Evolutionary conservation across 1,284 basidiomycete species (phyloP), one percentile per base, ranked within the genome.

Genomic region (Papiliotrema fonsecae): DNA sequence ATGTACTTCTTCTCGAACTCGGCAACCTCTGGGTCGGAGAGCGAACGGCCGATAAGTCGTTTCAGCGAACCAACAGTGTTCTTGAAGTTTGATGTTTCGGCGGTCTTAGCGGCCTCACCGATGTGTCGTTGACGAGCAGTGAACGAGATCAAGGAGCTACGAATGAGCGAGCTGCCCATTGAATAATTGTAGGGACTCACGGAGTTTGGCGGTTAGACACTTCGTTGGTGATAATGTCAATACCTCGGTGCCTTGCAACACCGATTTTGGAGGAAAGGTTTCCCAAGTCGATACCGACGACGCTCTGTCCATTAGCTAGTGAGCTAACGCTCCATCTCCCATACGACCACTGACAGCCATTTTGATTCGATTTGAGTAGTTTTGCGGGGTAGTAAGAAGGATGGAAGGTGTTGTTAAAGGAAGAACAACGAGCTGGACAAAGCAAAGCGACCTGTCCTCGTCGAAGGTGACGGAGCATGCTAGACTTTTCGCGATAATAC

Each of bases 21-120:
- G 61, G 80, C 79, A 51, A 93, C 79, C 73, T 93, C 88, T 19
- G 84, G 79, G 73, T 93, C 90, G 44, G 76, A 70, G 56, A 84
- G 62, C 32, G 84, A 81, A 47, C 90, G 81, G 11, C 91, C 91
- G 61, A 92, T 78, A 46, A 96, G 79, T 38, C 91, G 82, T 75
- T 94, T 96, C 65, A 97, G 77, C 1, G 83, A 85, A 42, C 92
- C 92, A 67, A 93, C 80, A 34, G 92, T 96, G 77, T 96, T 97
- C 75, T 84, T 87, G 79, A 92, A 96, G 77, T 96, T 96, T 60
- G 89, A 92, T n/a, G 86, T 94, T 77, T 97, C 92, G 60, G 92
- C 88, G 1, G 88, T 96, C 78, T 96, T 96, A 64, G 91, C 92
- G 21, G 89, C 60, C 75, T 97, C 92, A 58, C 92, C 92, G 67